These are phyloP conservation scores for Phyllosticta paracitricarpa DNA, from an alignment of 2,329 filamentous ascomycete genomes.

Conservation along the genomic window DNA sequence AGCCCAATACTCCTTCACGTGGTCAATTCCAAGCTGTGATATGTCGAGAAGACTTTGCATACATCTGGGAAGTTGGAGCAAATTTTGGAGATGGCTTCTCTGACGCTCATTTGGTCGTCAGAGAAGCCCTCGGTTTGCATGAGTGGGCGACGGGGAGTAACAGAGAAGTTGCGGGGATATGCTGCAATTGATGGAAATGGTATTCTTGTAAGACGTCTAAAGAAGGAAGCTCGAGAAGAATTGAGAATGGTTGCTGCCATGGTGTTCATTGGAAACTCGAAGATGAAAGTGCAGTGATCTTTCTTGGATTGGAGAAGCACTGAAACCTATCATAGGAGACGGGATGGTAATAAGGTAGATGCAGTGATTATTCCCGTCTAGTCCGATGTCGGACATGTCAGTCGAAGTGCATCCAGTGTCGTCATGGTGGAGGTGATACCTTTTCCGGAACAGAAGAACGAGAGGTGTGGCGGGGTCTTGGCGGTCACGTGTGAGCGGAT, in stretches of 20 bases:
- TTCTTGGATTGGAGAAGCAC: neutral
- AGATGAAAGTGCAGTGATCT: neutral
- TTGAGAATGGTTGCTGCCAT: neutral
- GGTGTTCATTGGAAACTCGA: neutral
- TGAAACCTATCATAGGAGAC: neutral
- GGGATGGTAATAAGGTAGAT: neutral
- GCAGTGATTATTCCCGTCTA: neutral
- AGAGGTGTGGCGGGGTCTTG: neutral
- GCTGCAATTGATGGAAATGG: neutral
- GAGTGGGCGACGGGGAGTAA: conserved; percentile 28
- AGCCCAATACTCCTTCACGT: conserved; percentile 58
- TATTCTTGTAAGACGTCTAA: neutral
- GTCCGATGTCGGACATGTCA: neutral
- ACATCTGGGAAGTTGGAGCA: conserved; percentile 59
- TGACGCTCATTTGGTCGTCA: conserved; percentile 61
- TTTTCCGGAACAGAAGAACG: neutral
- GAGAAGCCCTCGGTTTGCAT: conserved; percentile 68
- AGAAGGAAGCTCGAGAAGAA: neutral
- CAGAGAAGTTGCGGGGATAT: conserved; percentile 20
- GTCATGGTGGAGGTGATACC: neutral
- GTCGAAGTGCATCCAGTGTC: neutral
- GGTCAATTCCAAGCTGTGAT: neutral
- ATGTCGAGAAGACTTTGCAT: neutral
- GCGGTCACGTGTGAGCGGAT: neutral
- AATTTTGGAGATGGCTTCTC: conserved; percentile 58